phyloP scores from a whole-genome alignment of 139 green algal species.

The Asterochloris erici region DNA sequence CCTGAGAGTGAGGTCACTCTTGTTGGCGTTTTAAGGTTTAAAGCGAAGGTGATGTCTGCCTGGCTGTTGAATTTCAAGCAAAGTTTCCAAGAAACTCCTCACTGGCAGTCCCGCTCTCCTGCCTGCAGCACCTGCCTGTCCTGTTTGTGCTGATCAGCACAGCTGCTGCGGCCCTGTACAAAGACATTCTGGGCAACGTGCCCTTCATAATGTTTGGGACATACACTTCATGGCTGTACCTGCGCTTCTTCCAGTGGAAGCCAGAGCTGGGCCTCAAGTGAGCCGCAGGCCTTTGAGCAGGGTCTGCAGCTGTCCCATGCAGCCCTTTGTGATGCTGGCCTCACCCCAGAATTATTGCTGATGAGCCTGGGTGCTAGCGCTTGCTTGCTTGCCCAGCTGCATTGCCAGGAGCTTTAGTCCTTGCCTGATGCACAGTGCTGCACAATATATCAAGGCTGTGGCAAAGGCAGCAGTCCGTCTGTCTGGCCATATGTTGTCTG shows the following conservation, averaged over 20 bases:
- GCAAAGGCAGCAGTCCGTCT: background rate
- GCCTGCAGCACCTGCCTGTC: slow-evolving; percentile 60
- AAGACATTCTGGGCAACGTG: slow-evolving; percentile 31
- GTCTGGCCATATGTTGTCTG: background rate
- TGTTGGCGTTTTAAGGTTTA: slow-evolving; percentile 59
- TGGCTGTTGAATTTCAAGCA: background rate
- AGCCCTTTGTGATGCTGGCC: background rate
- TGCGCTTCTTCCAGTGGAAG: slow-evolving; percentile 86
- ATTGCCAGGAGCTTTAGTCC: background rate
- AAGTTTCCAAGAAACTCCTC: background rate
- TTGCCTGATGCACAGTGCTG: background rate
- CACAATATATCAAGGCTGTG: no score
- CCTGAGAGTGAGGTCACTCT: slow-evolving; percentile 82
- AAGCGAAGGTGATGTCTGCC: slow-evolving; percentile 49
- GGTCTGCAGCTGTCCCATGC: background rate
- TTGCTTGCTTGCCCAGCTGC: no score
- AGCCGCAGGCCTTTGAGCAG: background rate
- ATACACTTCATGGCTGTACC: slow-evolving; percentile 86
- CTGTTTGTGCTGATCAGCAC: slow-evolving; percentile 46
- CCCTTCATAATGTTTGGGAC: slow-evolving; percentile 76
- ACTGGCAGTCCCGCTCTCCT: background rate
- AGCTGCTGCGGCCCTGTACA: slow-evolving; percentile 16
- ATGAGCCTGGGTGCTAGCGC: no score
- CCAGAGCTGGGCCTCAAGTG: slow-evolving; percentile 44
- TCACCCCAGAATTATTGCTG: background rate